Conservation (phyloP, 176 grass and related monocot genomes). For the Rhynchospora tenuis region DNA sequence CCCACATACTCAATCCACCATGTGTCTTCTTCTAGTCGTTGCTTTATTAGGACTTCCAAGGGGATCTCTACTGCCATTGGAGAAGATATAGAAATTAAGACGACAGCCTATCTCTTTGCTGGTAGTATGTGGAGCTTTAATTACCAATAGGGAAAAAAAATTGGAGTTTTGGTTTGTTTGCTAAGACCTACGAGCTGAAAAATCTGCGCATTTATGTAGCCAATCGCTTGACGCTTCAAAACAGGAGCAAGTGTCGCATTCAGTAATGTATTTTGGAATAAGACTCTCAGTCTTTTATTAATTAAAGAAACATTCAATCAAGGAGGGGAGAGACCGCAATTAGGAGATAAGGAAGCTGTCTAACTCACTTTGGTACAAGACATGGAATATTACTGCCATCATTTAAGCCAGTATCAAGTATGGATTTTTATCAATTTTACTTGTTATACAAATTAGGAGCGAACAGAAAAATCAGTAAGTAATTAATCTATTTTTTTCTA, state of each 20-base stretch:
- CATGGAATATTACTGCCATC: background rate
- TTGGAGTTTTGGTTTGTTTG: background rate
- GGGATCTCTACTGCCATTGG: background rate
- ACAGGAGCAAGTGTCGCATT: background rate
- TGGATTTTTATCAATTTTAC: background rate
- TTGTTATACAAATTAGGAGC: too few species aligned
- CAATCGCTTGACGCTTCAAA: constrained; percentile 9
- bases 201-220: background rate
- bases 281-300: background rate
- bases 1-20: constrained; percentile 25
- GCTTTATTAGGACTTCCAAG: constrained; percentile 7
- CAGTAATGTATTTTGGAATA: background rate
- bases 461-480: too few species aligned
- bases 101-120: background rate
- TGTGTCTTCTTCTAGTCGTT: constrained; percentile 20
- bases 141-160: too few species aligned
- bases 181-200: background rate
- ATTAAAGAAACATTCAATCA: background rate
- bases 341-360: too few species aligned
- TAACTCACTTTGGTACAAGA: background rate
- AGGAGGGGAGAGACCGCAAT: background rate
- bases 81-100: background rate
- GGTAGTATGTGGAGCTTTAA: too few species aligned
- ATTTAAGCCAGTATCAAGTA: background rate
- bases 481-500: too few species aligned